Evolutionary conservation across 345 rosid genomes (phyloP), one percentile per base, ranked within the genome.

Genomic region (Linum trigynum): DNA sequence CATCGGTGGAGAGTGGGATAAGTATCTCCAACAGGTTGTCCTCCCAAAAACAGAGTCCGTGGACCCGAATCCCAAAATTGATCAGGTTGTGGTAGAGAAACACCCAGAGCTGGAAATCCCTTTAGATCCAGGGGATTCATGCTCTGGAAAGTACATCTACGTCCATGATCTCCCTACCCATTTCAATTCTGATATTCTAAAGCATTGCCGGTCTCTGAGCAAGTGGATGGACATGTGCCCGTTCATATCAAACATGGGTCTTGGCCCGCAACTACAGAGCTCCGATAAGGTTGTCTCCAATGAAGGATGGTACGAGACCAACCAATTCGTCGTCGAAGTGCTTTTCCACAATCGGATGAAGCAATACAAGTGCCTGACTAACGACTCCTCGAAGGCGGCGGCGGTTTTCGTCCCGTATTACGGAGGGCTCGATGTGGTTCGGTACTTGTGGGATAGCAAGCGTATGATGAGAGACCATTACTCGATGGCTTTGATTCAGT

Each of bases 331-430:
- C 50, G 66, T 89, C 59, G 95, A 91, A 74, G 85, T 89, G 38
- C 85, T 91, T 67, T 87, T 89, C 69, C 89, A 87, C 74, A 85
- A 78, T 61, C 79, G 95, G 68, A 89, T 89, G 95, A 89, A 83
- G 57, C 89, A 79, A 38, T 89, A 89, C 74, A 79, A 77, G 65
- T 91, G 92, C 64, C 69, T 91, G 63, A 89, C 98, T 11, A 63
- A 75, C 4, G 83, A 91, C 71, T 78, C 95, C 2, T 84, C 87
- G 0, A 7, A 72, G 0, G 98, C 98, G 55, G 84, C 98, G 0
- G 96, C 95, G 0, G 72, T 91, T 3, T 91, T 73, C 64, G 78
- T 89, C 11, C 96, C 98, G 5, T 87, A 85, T 64, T 89, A 89
- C 50, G 82, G 90, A 0, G 96, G 96, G 17, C 79, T 91, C 0